Conservation (phyloP, 2,329 filamentous ascomycete species). For the Fusarium decemcellulare region DNA sequence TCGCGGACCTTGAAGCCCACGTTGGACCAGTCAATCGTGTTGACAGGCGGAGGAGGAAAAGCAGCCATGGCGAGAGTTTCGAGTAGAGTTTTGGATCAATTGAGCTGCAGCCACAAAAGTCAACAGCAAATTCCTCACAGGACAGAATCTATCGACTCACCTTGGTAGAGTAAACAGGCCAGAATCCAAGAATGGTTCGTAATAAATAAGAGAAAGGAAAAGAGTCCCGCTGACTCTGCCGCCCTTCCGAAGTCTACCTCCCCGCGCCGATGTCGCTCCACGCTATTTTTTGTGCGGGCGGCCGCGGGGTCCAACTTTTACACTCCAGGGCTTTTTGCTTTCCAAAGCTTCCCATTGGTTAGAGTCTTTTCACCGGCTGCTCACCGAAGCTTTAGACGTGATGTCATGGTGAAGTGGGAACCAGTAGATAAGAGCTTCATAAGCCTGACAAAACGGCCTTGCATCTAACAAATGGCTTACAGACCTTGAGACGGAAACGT, state of each 20-base stretch:
- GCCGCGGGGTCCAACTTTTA: slow-evolving; percentile 32
- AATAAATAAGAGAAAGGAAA: neutral
- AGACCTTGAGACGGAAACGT: slow-evolving; percentile 13
- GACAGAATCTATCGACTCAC: slow-evolving; percentile 10
- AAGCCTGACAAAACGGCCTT: neutral
- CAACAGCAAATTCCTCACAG: neutral
- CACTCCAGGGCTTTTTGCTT: slow-evolving; percentile 20
- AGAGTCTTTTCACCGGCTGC: neutral
- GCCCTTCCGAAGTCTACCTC: slow-evolving; percentile 7
- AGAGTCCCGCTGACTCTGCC: slow-evolving; percentile 4
- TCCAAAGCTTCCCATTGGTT: slow-evolving; percentile 37
- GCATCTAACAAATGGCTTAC: neutral
- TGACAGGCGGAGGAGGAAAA: slow-evolving; percentile 84
- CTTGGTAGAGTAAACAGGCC: too few species aligned
- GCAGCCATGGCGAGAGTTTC: slow-evolving; percentile 56
- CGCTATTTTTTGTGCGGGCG: neutral
- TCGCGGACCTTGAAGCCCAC: slow-evolving; percentile 94
- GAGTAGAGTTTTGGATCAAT: neutral
- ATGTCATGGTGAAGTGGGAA: slow-evolving; percentile 34
- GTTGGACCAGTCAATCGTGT: slow-evolving; percentile 92
- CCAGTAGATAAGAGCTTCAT: neutral
- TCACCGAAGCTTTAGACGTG: slow-evolving; percentile 14
- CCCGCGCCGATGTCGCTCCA: slow-evolving; percentile 43
- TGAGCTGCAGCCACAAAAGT: slow-evolving; percentile 13
- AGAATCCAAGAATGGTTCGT: too few species aligned